Conservation (phyloP, 202 grass and related monocot species). For the Setaria italica region DNA sequence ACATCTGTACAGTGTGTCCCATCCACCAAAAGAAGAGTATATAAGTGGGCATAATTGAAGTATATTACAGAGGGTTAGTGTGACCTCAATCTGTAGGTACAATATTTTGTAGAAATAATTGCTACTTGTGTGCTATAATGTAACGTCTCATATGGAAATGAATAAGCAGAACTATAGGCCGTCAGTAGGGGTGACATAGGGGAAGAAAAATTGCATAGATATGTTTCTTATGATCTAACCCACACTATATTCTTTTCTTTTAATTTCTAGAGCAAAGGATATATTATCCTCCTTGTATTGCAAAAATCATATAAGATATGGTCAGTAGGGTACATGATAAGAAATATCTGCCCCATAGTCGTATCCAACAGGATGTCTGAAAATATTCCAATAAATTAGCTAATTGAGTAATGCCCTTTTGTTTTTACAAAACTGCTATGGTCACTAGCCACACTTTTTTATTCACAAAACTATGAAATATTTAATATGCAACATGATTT, state of each 20-base stretch:
- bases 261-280: too few species aligned
- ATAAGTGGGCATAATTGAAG: slow-evolving; percentile 28
- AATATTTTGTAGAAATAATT: slow-evolving; percentile 18
- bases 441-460: background rate
- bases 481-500: background rate
- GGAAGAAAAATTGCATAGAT: background rate
- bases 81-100: background rate
- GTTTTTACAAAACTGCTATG: background rate
- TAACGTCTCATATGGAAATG: background rate
- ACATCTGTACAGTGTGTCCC: background rate
- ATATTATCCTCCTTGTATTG: background rate
- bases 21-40: background rate
- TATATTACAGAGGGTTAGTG: background rate
- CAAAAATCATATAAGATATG: background rate
- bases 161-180: background rate
- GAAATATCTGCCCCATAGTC: background rate
- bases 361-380: background rate
- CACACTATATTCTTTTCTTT: background rate
- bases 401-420: background rate
- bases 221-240: background rate
- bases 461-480: background rate
- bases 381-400: background rate
- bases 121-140: background rate
- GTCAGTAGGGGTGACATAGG: background rate
- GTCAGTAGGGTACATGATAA: background rate